Evolutionary conservation across 2,329 filamentous ascomycete species (phyloP).

Genomic region (Phyllachora maydis): DNA sequence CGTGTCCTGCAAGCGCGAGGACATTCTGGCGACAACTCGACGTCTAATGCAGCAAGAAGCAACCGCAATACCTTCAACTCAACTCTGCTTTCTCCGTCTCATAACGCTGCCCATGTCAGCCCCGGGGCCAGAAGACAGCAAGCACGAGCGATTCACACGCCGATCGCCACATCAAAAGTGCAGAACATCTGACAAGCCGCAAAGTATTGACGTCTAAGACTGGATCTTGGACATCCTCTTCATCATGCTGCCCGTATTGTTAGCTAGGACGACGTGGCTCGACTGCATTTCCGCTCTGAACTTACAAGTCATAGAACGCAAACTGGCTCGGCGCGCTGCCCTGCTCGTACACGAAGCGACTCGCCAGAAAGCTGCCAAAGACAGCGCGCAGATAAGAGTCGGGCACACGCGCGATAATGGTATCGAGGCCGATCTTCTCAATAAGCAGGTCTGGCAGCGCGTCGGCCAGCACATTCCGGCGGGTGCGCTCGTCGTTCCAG

Average conservation of each 20-base stretch:
- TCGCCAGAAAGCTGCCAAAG: slow-evolving; percentile 88
- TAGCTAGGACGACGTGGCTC: slow-evolving; percentile 8
- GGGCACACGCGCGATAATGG: slow-evolving; percentile 70
- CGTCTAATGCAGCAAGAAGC: too few species aligned
- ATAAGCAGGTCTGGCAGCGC: slow-evolving; percentile 70
- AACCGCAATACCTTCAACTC: too few species aligned
- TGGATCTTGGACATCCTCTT: slow-evolving; percentile 34
- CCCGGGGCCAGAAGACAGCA: too few species aligned
- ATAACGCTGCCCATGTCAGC: too few species aligned
- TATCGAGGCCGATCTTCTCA: slow-evolving; percentile 78
- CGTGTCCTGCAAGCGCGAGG: too few species aligned
- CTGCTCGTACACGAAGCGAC: slow-evolving; percentile 89
- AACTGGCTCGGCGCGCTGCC: slow-evolving; percentile 88
- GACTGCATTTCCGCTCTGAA: slow-evolving; percentile 9
- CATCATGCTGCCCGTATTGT: slow-evolving; percentile 32
- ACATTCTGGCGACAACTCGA: too few species aligned
- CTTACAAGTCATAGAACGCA: slow-evolving; percentile 95
- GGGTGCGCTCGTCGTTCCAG: slow-evolving; percentile 66
- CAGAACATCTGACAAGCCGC: too few species aligned
- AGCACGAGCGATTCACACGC: too few species aligned
- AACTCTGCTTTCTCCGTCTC: too few species aligned
- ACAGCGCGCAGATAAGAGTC: slow-evolving; percentile 85
- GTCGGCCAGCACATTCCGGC: slow-evolving; percentile 59
- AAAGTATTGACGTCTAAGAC: too few species aligned
- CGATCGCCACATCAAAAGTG: too few species aligned